Base-by-base conservation (phyloP, 805 yeast species). In the Yarrowia osloensis region DNA sequence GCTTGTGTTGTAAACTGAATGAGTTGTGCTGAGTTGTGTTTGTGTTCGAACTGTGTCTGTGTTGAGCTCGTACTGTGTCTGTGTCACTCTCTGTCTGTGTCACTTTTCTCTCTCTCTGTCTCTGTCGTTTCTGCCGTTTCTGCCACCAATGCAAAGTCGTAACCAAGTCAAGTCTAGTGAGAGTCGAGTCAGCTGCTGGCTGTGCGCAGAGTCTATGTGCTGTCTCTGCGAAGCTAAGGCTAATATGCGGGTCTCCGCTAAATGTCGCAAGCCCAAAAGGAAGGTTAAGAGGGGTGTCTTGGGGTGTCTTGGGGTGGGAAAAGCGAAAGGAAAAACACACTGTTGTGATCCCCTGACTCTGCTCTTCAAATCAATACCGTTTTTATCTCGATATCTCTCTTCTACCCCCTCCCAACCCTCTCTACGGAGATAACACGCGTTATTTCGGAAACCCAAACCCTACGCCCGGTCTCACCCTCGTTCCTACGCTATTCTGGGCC, bases 181-280 rank as follows among this genome's bases (percentile, higher is more conserved):
- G 35, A 33, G 44, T 19, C 24, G 15, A 40, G 44, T 40, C 44
- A 40, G 44, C 44, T 40, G 44, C 24, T 40, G 19, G 8, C 6
- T 19, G 22, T 40, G 8, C 24, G 13, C 22, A 40, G 44, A 42
- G 54, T 47, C 54, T 29, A 47, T 50, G 57, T 50, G 57, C 40
- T 50, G 57, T 31, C 28, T 19, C 29, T 11, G 33, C 52, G 52
- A 47, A 49, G 22, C 35, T 28, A 19, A 49, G 50, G 54, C 54
- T 49, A 50, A 50, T 50, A 50, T 50, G 57, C 57, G 57, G 54
- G 57, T 31, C 57, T 50, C 57, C 57, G 57, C 57, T 50, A 33
- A 50, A 50, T 50, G 57, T 50, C 57, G 57, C 57, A 50, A 50
- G 57, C 40, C 57, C 57, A 50, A 50, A 47, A 49, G 37, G 37